Evolutionary conservation across 129 eudicot genomes (phyloP).

Genomic region (Logfia minima): DNA sequence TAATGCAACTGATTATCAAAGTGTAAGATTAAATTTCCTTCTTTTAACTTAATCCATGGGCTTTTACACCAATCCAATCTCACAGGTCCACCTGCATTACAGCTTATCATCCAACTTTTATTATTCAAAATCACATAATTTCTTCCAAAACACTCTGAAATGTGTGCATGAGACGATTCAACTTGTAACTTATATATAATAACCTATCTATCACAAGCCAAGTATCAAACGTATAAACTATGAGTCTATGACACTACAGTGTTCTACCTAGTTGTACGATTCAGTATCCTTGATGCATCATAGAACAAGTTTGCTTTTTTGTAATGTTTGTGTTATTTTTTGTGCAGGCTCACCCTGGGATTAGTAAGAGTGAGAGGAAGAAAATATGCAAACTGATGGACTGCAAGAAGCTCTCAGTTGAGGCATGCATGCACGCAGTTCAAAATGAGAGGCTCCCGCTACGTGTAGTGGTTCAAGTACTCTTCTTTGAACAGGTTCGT

Average conservation of each 20-base stretch:
- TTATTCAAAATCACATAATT: background rate
- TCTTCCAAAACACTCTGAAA: too few species aligned
- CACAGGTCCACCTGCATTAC: background rate
- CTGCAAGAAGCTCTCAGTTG: constrained; percentile 54
- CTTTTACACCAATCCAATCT: background rate
- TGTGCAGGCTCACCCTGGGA: constrained; percentile 75
- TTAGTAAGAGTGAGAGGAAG: constrained; percentile 75
- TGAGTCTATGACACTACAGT: too few species aligned
- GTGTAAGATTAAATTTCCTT: background rate
- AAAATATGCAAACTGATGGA: constrained; percentile 64
- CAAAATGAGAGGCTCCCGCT: constrained; percentile 43
- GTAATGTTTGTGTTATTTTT: background rate
- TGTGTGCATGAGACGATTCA: too few species aligned
- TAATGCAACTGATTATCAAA: too few species aligned
- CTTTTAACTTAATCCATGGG: background rate
- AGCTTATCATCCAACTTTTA: background rate
- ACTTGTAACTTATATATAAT: too few species aligned
- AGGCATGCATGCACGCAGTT: constrained; percentile 44
- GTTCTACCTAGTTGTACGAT: too few species aligned
- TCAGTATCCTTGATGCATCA: background rate
- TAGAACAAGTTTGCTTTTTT: background rate
- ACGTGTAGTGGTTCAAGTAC: constrained; percentile 47
- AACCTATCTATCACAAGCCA: too few species aligned
- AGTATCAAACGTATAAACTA: too few species aligned
- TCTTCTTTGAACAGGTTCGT: constrained; percentile 60